Evolutionary conservation across 1,284 basidiomycete genomes (phyloP).

Genomic region (Puccinia coronata): DNA sequence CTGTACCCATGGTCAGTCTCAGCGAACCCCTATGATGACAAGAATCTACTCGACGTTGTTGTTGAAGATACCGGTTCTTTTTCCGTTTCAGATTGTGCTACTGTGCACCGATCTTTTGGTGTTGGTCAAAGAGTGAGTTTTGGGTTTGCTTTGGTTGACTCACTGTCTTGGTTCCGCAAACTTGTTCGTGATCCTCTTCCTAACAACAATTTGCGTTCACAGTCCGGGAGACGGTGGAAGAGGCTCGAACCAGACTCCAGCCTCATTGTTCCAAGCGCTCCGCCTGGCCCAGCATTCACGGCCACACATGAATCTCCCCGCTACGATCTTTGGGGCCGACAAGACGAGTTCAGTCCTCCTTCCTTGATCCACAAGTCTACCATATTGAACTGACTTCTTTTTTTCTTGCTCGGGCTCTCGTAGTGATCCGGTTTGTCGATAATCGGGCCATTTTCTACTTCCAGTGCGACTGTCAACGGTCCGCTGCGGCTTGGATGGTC

Average conservation of each 20-base stretch:
- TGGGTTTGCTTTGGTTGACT: background rate
- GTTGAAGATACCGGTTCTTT: too few relatives aligned
- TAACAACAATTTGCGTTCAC: background rate
- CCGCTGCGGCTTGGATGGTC: constrained; percentile 42
- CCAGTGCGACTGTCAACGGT: constrained; percentile 40
- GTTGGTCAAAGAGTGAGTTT: constrained; percentile 45
- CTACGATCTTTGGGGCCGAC: constrained; percentile 47
- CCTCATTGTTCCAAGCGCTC: constrained; percentile 42
- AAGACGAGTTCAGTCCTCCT: constrained; percentile 28
- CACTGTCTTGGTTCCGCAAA: too few relatives aligned
- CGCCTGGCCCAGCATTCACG: constrained; percentile 44
- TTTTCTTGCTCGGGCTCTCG: background rate
- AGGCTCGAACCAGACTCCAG: background rate
- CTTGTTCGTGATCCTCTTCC: too few relatives aligned
- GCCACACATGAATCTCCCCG: constrained; percentile 24
- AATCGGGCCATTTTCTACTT: constrained; percentile 42
- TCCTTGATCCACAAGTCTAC: background rate
- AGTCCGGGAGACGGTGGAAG: constrained; percentile 46
- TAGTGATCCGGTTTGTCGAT: constrained; percentile 48
- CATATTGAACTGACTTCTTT: background rate
- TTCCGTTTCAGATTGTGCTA: constrained; percentile 25
- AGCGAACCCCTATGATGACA: background rate
- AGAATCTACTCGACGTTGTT: too few relatives aligned
- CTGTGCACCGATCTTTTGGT: constrained; percentile 47
- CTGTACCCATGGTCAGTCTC: constrained; percentile 33